Evolutionary conservation across 176 grass and related monocot species (phyloP).

Genomic region (Zea mays): DNA sequence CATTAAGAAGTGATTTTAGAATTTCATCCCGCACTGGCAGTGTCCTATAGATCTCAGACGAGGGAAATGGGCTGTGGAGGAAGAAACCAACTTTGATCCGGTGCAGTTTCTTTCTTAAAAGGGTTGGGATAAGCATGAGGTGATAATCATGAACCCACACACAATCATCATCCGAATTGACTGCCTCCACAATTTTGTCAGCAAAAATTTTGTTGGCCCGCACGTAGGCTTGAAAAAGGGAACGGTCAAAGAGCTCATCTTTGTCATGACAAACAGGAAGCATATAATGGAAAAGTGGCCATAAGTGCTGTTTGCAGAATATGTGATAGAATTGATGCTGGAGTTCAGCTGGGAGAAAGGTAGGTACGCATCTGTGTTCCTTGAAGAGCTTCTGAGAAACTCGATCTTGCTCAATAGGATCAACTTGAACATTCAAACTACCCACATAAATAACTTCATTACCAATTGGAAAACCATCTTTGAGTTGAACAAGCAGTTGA

Average conservation of each 20-base stretch:
- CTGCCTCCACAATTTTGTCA: constrained; percentile 75
- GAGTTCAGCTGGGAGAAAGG: constrained; percentile 63
- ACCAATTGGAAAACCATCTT: constrained; percentile 61
- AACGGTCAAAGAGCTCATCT: constrained; percentile 68
- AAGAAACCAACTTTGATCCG: not conserved
- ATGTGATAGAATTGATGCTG: constrained; percentile 68
- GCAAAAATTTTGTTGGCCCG: constrained; percentile 73
- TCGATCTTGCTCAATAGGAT: constrained; percentile 65
- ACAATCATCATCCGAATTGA: constrained; percentile 78
- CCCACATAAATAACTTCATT: constrained; percentile 69
- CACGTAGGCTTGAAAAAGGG: constrained; percentile 76
- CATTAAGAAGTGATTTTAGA: too few relatives aligned
- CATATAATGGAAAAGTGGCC: constrained; percentile 95
- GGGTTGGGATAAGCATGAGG: constrained; percentile 80
- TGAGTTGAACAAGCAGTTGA: constrained; percentile 72
- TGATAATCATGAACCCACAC: constrained; percentile 95
- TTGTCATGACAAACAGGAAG: constrained; percentile 78
- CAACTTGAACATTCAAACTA: constrained; percentile 69
- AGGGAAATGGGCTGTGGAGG: too few relatives aligned
- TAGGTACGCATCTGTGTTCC: constrained; percentile 70
- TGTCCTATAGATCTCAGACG: too few relatives aligned
- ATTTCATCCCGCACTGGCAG: too few relatives aligned
- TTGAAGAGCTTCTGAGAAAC: constrained; percentile 66
- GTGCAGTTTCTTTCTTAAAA: constrained; percentile 57
- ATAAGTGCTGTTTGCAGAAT: constrained; percentile 80